These are phyloP conservation scores for Neolentinus lepideus DNA, from an alignment of 1,284 basidiomycete species.

Conservation along the genomic window DNA sequence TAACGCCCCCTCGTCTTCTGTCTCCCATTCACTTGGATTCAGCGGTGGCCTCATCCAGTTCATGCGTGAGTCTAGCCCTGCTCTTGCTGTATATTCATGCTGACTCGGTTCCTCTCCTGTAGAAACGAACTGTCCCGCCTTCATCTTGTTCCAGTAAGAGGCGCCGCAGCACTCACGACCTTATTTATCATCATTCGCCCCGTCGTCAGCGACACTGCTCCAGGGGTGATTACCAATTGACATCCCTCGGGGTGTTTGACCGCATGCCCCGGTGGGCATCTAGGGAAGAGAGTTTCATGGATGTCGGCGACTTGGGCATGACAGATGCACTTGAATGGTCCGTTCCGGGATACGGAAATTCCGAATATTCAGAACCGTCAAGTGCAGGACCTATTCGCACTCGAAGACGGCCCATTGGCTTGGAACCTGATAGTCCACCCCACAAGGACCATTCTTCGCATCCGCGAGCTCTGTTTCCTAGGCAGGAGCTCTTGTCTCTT, in stretches of 20 bases:
- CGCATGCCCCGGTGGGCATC: not conserved
- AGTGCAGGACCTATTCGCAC: not conserved
- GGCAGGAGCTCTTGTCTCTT: not conserved
- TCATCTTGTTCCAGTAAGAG: constrained; percentile 29
- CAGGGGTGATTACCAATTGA: not conserved
- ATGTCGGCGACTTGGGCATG: not conserved
- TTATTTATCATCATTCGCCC: constrained; percentile 1
- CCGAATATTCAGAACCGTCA: not conserved
- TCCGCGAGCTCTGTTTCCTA: not conserved
- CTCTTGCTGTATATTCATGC: constrained; percentile 7
- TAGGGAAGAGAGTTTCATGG: not conserved
- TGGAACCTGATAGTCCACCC: not conserved
- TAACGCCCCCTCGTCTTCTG: not conserved
- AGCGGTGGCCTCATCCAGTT: constrained; percentile 8
- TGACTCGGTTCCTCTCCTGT: constrained; percentile 6
- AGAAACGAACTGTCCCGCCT: constrained; percentile 30
- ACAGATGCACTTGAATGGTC: not conserved
- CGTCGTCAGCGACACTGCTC: constrained; percentile 1
- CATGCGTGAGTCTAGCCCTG: constrained; percentile 8
- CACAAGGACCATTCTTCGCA: not conserved
- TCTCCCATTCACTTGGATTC: constrained; percentile 13
- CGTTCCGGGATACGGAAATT: not conserved
- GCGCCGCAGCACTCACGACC: not conserved
- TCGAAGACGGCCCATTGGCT: not conserved
- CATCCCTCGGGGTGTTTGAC: not conserved